Evolutionary conservation across 768 basidiomycete species (phyloP), one percentile per base, ranked within the genome.

Genomic region (Lactifluus subvellereus): DNA sequence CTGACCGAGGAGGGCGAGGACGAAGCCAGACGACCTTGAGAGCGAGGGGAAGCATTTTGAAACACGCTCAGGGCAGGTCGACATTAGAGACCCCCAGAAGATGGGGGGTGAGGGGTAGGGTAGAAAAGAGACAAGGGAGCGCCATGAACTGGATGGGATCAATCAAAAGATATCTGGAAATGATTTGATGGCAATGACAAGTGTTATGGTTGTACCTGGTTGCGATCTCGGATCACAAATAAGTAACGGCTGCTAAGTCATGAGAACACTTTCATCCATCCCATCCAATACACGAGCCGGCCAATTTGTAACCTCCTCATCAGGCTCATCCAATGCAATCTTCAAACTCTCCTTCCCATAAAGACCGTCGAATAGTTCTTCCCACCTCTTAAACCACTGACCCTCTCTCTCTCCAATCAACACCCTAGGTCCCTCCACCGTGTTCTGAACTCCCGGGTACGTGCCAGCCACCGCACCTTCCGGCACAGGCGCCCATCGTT

Each of bases 371-470:
- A 58, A 94, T 89, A 1, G 83, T 77, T 30, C 77, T 69, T 92
- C 88, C 89, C 91, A 93, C 57, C 77, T 77, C 71, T 79, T 80
- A 71, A 91, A 88, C 91, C 91, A 94, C 65, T 87, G 82, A 8
- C 84, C 87, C 73, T 93, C 92, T 63, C 78, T 78, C 60, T 83
- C 69, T 6, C 91, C 91, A 1, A 84, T 69, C 9, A 83, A 66
- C 69, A 76, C 74, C 64, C 75, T 76, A 52, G 72, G 47, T 67
- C 73, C 61, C 61, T 69, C 65, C n/a, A 58, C 38, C 65, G 72
- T 52, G 76, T 81, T 60, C 63, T 67, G 47, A 59, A 57, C 58
- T 40, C 60, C 40, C 13, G 45, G 54, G 43, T 27, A 42, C 32
- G 38, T 49, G 4, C 22, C 20, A 14, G n/a, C 13, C 10, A 42